These are phyloP conservation scores for Lolium multiflorum DNA, from an alignment of 176 grass and related monocot genomes.

Conservation along the genomic window DNA sequence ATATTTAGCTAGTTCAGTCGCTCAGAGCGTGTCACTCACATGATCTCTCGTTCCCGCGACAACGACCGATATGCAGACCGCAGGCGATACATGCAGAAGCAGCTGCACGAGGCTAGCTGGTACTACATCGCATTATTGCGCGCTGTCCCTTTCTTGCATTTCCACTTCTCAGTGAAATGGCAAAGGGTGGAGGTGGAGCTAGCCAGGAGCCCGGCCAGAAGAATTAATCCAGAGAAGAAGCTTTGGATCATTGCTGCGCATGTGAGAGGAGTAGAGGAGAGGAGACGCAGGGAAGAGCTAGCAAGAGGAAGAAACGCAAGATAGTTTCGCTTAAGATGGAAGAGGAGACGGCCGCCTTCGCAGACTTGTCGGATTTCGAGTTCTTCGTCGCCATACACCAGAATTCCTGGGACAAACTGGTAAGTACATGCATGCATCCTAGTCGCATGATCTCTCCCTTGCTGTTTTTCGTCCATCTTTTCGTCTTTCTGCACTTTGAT, in stretches of 20 bases:
- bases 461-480: background rate
- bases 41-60: no score
- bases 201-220: background rate
- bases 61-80: no score
- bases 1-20: no score
- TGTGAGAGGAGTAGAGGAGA: no score
- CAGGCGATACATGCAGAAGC: no score
- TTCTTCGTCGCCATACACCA: constrained; percentile 49
- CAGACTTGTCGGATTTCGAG: background rate
- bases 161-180: background rate
- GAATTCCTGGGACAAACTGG: constrained; percentile 32
- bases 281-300: background rate
- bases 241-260: background rate
- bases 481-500: background rate
- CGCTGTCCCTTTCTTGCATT: background rate
- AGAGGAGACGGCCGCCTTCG: background rate
- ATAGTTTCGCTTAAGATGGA: background rate
- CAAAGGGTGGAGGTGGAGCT: background rate
- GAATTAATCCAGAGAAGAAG: background rate
- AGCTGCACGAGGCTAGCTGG: no score
- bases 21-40: no score
- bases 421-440: background rate
- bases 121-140: background rate
- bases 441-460: no score
- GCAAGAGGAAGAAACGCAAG: background rate